A percentile compares a stretch with the other conserved stretches of the same genome.
Conservation (phyloP, 306 rosid species). For the Spatholobus suberectus region DNA sequence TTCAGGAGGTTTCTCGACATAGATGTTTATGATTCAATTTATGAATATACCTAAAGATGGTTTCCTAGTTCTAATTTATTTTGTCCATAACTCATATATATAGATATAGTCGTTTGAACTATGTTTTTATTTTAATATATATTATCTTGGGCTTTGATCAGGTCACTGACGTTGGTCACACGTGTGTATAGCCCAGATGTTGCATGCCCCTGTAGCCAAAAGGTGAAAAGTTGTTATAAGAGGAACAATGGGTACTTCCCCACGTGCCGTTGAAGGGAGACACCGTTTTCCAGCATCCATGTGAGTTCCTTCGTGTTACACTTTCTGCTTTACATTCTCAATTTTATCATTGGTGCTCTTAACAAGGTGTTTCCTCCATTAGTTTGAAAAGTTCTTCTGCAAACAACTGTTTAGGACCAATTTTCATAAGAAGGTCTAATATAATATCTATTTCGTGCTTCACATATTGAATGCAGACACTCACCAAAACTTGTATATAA, state of each 20-base stretch:
- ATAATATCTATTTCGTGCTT: not conserved
- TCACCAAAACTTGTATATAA: not conserved
- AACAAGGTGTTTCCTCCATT: not conserved
- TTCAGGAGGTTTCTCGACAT: not conserved
- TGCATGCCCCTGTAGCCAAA: conserved; percentile 18
- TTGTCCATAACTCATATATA: not conserved
- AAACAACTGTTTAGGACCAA: not conserved
- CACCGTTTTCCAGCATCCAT: conserved; percentile 10
- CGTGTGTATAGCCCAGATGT: not conserved
- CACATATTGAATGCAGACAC: not conserved
- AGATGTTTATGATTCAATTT: no score
- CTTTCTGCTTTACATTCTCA: not conserved
- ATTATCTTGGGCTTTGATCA: not conserved
- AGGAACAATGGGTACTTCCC: conserved; percentile 13
- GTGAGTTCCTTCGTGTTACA: not conserved
- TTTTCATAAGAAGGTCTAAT: not conserved
- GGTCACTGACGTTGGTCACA: not conserved
- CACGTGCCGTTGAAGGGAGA: not conserved
- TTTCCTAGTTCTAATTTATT: not conserved
- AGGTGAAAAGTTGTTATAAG: not conserved
- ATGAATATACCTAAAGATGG: no score
- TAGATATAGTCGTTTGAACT: not conserved
- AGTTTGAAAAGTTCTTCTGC: not conserved
- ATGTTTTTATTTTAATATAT: not conserved
- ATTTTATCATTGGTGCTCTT: not conserved